These are phyloP conservation scores for Ulvella scutata DNA, from an alignment of 139 green algal species.

Conservation along the genomic window DNA sequence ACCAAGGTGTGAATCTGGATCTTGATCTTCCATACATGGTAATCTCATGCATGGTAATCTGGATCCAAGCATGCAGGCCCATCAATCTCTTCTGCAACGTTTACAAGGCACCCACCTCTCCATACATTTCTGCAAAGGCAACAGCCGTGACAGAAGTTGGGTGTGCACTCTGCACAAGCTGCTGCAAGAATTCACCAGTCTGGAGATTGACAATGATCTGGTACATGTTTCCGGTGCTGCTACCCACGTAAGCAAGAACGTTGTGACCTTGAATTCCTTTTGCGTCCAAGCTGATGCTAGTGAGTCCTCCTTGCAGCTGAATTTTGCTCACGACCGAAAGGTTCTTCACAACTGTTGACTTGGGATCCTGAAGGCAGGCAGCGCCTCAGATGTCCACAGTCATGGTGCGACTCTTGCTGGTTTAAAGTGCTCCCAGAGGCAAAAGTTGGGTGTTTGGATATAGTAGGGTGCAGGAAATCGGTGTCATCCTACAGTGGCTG, in stretches of 20 bases:
- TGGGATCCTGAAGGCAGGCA: too few species aligned
- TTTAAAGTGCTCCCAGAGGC: too few species aligned
- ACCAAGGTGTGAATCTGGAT: neutral
- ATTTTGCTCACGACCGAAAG: neutral
- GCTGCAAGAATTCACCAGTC: slow-evolving; percentile 23
- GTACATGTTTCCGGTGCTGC: slow-evolving; percentile 52
- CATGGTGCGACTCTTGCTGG: too few species aligned
- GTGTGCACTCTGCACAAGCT: slow-evolving; percentile 61
- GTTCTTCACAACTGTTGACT: neutral
- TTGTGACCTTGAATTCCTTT: slow-evolving; percentile 6
- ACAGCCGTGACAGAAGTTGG: slow-evolving; percentile 44
- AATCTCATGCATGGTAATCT: too few species aligned
- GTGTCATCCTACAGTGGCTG: too few species aligned
- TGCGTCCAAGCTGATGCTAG: slow-evolving; percentile 33
- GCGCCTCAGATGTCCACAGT: too few species aligned
- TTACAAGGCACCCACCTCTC: slow-evolving; percentile 13
- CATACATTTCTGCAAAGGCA: slow-evolving; percentile 46
- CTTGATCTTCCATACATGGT: neutral
- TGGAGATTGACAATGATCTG: slow-evolving; percentile 13
- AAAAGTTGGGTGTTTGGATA: too few species aligned
- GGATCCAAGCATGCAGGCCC: too few species aligned
- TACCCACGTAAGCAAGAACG: slow-evolving; percentile 46
- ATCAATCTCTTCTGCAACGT: too few species aligned
- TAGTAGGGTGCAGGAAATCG: too few species aligned
- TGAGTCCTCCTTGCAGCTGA: slow-evolving; percentile 36